A percentile compares a stretch with the other conserved stretches of the same genome.
These are phyloP conservation scores for Suillus subalutaceus DNA, from an alignment of 768 basidiomycete genomes.

Conservation along the genomic window DNA sequence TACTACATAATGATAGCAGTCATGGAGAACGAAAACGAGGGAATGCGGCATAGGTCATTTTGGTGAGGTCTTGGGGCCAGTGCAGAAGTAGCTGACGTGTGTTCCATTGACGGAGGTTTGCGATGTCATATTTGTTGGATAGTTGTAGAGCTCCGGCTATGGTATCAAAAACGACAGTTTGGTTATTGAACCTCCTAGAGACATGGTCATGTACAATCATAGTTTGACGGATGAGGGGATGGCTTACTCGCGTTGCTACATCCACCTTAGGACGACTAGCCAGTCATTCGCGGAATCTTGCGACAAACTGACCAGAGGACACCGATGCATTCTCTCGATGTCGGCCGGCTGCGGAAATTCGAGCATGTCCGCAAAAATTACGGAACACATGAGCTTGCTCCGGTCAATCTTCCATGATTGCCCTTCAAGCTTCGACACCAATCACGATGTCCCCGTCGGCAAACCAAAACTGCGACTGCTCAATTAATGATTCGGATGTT, in stretches of 20 bases:
- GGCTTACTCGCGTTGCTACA: conserved; percentile 38
- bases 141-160: conserved; percentile 34
- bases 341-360: conserved; percentile 33
- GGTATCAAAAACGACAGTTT: conserved; percentile 25
- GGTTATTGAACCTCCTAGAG: conserved; percentile 28
- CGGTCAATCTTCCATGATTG: conserved; percentile 32
- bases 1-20: neutral
- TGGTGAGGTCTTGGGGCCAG: conserved; percentile 33
- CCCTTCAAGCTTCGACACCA: conserved; percentile 22
- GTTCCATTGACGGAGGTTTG: conserved; percentile 30
- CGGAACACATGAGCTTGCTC: conserved; percentile 21
- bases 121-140: conserved; percentile 41
- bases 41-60: conserved; percentile 32
- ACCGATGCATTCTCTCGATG: conserved; percentile 34
- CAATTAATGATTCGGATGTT: neutral
- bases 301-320: conserved; percentile 32
- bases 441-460: conserved; percentile 40
- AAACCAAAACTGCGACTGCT: conserved; percentile 29
- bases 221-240: neutral
- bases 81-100: conserved; percentile 24
- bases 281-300: conserved; percentile 33
- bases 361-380: conserved; percentile 41
- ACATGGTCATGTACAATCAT: neutral
- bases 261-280: conserved; percentile 33
- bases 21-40: conserved; percentile 15